phyloP scores from a whole-genome alignment of 345 rosid genomes.

The Alliaria petiolata region DNA sequence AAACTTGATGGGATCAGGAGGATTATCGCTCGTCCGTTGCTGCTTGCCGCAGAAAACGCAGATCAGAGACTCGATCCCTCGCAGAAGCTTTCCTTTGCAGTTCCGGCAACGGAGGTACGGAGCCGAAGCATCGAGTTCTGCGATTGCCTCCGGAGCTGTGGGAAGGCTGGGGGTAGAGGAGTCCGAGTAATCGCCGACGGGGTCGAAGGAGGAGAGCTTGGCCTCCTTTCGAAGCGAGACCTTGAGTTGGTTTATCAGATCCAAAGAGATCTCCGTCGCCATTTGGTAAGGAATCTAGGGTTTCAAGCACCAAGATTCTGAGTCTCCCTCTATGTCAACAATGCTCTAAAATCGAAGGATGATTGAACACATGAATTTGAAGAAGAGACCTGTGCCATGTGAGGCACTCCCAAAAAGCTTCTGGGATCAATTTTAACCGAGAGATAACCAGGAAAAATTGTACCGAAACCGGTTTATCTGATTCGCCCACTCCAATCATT shows the following conservation, averaged over 20 bases:
- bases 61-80: conserved; percentile 53
- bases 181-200: conserved; percentile 33
- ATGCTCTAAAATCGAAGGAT: not conserved
- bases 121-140: conserved; percentile 61
- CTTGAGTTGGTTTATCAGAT: conserved; percentile 52
- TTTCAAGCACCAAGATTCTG: not conserved
- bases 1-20: conserved; percentile 67
- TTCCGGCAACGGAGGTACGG: conserved; percentile 57
- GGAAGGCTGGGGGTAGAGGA: conserved; percentile 32
- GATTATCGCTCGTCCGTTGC: conserved; percentile 34
- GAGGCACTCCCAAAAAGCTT: not conserved
- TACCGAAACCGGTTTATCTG: not conserved
- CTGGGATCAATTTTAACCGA: conserved; percentile 4
- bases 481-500: not conserved
- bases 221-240: conserved; percentile 61
- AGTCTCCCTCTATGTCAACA: not conserved
- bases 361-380: not conserved
- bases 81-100: conserved; percentile 64
- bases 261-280: conserved; percentile 56
- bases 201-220: conserved; percentile 52
- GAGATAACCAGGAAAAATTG: not conserved
- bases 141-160: conserved; percentile 40
- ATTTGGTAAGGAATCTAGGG: conserved; percentile 33
- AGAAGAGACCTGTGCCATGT: conserved; percentile 11
- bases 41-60: conserved; percentile 79